Evolutionary conservation across 768 basidiomycete genomes (phyloP), one percentile per base, ranked within the genome.

Genomic region (Suillus alpinus): DNA sequence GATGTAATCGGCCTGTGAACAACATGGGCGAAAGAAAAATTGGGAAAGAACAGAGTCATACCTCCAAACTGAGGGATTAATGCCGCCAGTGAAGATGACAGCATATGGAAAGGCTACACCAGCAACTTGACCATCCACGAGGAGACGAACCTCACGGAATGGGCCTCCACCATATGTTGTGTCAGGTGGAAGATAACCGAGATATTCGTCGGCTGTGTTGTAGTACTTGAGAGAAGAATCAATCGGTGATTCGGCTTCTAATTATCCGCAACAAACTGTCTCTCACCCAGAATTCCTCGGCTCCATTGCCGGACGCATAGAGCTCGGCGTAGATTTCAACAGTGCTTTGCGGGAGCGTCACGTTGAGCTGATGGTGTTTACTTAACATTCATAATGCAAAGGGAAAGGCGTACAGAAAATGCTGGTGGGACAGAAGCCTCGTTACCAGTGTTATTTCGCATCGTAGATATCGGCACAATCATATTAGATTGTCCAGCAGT

Each of bases 211-310:
- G 5, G 89, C 79, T 20, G 77, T 76, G 62, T 91, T 90, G 75
- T 80, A 84, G 66, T 91, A 92, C 89, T 91, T 63, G 16, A 44
- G 53, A 34, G 49, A 46, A 44, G 43, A 46, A 39, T 62, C 57
- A 56, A 52, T 31, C 4, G 43, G 56, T 52, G 36, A 60, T 46
- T 43, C 37, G 47, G 18, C 26, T 39, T 55, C n/a, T 9, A 26
- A 4, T 39, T 13, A 34, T 39, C 16, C 14, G 26, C 51, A 62
- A 60, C 36, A 39, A 34, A 8, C 14, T 20, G 14, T 14, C 10
- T 60, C 78, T 53, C 64, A 89, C 89, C 91, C 91, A 93, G 68
- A 91, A 92, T 72, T 93, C 91, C 68, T 88, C 87, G 1, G 81
- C 73, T 13, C 78, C 79, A 59, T 85, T 87, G 0, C 86, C 86